phyloP scores from a whole-genome alignment of 2,329 filamentous ascomycete species.

The Rutstroemia sp. region DNA sequence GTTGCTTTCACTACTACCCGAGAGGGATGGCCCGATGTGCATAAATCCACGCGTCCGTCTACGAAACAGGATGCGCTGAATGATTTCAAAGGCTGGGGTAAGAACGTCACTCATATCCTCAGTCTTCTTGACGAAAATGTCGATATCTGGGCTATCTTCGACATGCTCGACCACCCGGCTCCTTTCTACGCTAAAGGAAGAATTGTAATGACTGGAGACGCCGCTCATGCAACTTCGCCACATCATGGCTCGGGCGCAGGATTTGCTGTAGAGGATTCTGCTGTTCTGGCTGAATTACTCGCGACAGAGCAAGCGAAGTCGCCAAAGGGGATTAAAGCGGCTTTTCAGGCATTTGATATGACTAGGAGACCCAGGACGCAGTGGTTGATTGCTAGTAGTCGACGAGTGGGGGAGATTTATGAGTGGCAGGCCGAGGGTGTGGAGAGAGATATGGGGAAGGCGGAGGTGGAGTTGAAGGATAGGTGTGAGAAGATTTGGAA shows the following conservation, averaged over 20 bases:
- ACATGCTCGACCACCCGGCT: conserved; percentile 32
- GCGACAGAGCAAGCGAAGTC: conserved; percentile 32
- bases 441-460: conserved; percentile 25
- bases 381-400: conserved; percentile 8
- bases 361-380: conserved; percentile 30
- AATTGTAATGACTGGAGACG: conserved; percentile 50
- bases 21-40: conserved; percentile 27
- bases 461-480: conserved; percentile 39
- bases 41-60: conserved; percentile 31
- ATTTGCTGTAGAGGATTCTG: conserved; percentile 48
- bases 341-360: conserved; percentile 40
- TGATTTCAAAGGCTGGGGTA: conserved; percentile 32
- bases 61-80: conserved; percentile 29
- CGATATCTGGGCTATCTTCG: conserved; percentile 40
- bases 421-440: conserved; percentile 30
- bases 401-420: conserved; percentile 32
- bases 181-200: conserved; percentile 27
- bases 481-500: conserved; percentile 31
- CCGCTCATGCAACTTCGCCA: conserved; percentile 53
- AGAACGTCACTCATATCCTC: conserved; percentile 7
- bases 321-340: conserved; percentile 31
- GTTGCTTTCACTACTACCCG: conserved; percentile 18
- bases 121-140: conserved; percentile 27
- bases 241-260: conserved; percentile 51
- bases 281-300: conserved; percentile 36